A percentile compares a stretch with the other conserved stretches of the same genome.
Evolutionary conservation across 1,284 basidiomycete species (phyloP).

Genomic region (Irpex sp.): DNA sequence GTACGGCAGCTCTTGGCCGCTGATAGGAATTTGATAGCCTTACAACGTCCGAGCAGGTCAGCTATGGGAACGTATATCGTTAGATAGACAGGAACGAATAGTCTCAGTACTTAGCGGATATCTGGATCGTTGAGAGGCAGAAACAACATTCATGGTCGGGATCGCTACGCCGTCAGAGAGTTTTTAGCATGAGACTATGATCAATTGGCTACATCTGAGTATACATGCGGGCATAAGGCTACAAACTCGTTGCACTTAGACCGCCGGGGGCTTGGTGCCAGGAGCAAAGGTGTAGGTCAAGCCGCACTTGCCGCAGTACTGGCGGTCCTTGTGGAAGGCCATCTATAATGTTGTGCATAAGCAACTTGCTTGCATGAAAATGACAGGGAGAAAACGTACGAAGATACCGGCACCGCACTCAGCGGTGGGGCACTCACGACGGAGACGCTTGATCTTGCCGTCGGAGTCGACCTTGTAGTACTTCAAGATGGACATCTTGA

Average conservation of each 20-base stretch:
- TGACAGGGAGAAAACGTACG: constrained; percentile 43
- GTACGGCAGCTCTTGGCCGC: too few species aligned
- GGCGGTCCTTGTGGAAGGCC: constrained; percentile 94
- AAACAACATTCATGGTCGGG: too few species aligned
- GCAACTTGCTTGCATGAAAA: not conserved
- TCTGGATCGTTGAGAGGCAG: too few species aligned
- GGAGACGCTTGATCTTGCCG: constrained; percentile 98
- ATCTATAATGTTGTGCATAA: constrained; percentile 45
- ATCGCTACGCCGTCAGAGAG: too few species aligned
- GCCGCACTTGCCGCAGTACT: constrained; percentile 94
- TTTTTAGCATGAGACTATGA: not conserved
- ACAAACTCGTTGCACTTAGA: constrained; percentile 35
- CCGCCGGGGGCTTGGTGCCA: constrained; percentile 70
- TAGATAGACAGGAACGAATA: too few species aligned
- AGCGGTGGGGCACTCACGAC: constrained; percentile 91
- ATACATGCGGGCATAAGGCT: constrained; percentile 1
- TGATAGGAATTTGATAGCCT: too few species aligned
- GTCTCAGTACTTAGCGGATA: too few species aligned
- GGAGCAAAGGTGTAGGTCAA: constrained; percentile 88
- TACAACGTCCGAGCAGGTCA: too few species aligned
- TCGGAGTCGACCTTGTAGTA: constrained; percentile 99
- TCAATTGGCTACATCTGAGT: constrained; percentile 2
- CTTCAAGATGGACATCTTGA: constrained; percentile 99
- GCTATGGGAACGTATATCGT: too few species aligned
- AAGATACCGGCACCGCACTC: constrained; percentile 96